Evolutionary conservation across 1,139 yeast species (phyloP).

Genomic region (Yamadazyma dushanensis): DNA sequence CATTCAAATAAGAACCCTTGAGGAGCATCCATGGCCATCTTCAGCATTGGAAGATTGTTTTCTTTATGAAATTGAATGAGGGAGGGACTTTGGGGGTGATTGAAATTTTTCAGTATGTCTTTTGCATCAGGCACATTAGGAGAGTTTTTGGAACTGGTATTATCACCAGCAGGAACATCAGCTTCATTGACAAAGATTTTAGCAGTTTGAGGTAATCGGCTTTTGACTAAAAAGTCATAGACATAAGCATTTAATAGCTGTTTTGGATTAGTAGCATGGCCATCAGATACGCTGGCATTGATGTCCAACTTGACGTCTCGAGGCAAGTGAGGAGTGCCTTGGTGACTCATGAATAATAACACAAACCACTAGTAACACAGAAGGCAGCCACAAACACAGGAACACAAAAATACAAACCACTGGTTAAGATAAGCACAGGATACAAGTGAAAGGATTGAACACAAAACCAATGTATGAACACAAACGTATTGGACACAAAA

Average conservation of each 20-base stretch:
- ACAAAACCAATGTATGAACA: too few species aligned
- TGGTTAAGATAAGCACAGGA: too few species aligned
- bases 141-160: conserved; percentile 4
- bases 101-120: neutral
- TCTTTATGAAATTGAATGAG: conserved; percentile 20
- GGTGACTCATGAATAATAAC: conserved; percentile 40
- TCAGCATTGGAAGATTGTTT: conserved; percentile 48
- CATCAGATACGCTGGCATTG: conserved; percentile 37
- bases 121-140: neutral
- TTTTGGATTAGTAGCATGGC: conserved; percentile 56
- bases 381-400: too few species aligned
- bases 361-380: too few species aligned
- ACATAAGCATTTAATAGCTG: conserved; percentile 81
- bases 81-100: conserved; percentile 18
- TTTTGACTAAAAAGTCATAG: conserved; percentile 80
- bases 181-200: conserved; percentile 73
- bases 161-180: conserved; percentile 41
- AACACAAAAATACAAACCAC: too few species aligned
- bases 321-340: conserved; percentile 33
- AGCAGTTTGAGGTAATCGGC: conserved; percentile 72
- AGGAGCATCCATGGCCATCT: conserved; percentile 72
- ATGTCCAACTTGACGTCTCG: conserved; percentile 9
- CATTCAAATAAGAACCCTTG: conserved; percentile 88
- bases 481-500: too few species aligned
- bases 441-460: too few species aligned